Evolutionary conservation across 1,284 basidiomycete genomes (phyloP).

Genomic region (Tausonia pullulans): DNA sequence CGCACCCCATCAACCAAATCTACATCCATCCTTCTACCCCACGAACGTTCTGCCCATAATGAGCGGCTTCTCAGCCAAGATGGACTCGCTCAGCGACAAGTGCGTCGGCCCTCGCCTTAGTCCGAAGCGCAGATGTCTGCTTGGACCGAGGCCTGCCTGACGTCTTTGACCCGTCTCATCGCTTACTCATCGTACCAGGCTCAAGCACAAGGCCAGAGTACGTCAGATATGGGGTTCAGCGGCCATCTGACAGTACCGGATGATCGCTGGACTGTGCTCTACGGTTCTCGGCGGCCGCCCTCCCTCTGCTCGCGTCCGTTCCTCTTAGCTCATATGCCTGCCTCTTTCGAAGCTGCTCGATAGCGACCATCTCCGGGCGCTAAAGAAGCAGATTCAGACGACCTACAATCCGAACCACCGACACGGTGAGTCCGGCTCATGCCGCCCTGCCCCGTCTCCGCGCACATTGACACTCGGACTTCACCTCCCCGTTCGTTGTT

Average conservation of each 20-base stretch:
- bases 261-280: not conserved
- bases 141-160: not conserved
- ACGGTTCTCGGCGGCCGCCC: not conserved
- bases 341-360: not conserved
- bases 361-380: not conserved
- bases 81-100: constrained; percentile 5
- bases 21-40: too few species aligned
- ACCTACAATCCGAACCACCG: constrained; percentile 40
- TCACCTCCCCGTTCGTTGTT: not conserved
- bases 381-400: constrained; percentile 6
- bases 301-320: not conserved
- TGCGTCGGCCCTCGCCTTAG: not conserved
- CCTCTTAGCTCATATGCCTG: not conserved
- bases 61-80: constrained; percentile 8
- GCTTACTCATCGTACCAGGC: not conserved
- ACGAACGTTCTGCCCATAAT: not conserved
- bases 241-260: not conserved
- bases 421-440: constrained; percentile 40
- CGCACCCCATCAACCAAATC: too few species aligned
- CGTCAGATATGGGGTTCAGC: not conserved
- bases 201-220: constrained; percentile 11
- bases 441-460: not conserved
- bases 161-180: not conserved
- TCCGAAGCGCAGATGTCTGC: not conserved
- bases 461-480: not conserved